These are phyloP conservation scores for Aspergillus conjunctus DNA, from an alignment of 495 filamentous ascomycete species.

Conservation along the genomic window DNA sequence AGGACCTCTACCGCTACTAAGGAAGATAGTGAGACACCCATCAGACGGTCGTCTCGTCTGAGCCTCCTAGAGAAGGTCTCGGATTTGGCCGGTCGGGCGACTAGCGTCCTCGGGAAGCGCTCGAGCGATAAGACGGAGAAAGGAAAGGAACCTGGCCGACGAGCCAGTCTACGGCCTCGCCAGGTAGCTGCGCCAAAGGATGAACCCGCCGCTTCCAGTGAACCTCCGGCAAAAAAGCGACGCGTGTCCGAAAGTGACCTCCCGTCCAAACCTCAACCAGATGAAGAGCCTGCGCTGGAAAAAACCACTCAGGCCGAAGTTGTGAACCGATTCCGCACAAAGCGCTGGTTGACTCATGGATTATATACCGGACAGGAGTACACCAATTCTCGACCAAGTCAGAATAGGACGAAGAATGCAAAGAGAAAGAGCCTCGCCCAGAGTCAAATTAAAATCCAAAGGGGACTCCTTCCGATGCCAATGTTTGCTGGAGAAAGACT, in stretches of 20 bases:
- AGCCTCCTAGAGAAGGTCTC: slow-evolving; percentile 48
- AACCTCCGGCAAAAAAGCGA: slow-evolving; percentile 50
- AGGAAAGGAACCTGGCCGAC: slow-evolving; percentile 44
- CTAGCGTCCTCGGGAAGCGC: slow-evolving; percentile 58
- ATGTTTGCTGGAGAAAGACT: slow-evolving; percentile 65
- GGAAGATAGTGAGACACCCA: slow-evolving; percentile 8
- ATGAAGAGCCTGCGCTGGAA: slow-evolving; percentile 37
- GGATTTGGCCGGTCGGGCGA: slow-evolving; percentile 45
- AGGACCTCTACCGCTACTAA: slow-evolving; percentile 18
- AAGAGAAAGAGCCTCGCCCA: slow-evolving; percentile 48
- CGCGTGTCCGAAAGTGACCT: slow-evolving; percentile 53
- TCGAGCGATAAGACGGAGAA: slow-evolving; percentile 46
- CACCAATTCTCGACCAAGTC: slow-evolving; percentile 62
- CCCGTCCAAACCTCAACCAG: slow-evolving; percentile 43
- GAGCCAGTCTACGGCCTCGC: slow-evolving; percentile 46
- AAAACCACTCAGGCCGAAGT: slow-evolving; percentile 39
- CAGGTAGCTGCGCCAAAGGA: slow-evolving; percentile 36
- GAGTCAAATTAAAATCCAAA: slow-evolving; percentile 40
- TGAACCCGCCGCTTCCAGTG: slow-evolving; percentile 26
- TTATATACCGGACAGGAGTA: slow-evolving; percentile 87
- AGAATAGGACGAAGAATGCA: slow-evolving; percentile 59
- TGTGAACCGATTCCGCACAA: slow-evolving; percentile 49
- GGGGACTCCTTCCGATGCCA: slow-evolving; percentile 61
- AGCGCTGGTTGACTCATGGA: slow-evolving; percentile 78
- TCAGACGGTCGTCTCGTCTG: slow-evolving; percentile 36